A percentile compares a stretch with the other conserved stretches of the same genome.
Evolutionary conservation across 345 rosid genomes (phyloP).

Genomic region (Eucalyptus guilfoylei): DNA sequence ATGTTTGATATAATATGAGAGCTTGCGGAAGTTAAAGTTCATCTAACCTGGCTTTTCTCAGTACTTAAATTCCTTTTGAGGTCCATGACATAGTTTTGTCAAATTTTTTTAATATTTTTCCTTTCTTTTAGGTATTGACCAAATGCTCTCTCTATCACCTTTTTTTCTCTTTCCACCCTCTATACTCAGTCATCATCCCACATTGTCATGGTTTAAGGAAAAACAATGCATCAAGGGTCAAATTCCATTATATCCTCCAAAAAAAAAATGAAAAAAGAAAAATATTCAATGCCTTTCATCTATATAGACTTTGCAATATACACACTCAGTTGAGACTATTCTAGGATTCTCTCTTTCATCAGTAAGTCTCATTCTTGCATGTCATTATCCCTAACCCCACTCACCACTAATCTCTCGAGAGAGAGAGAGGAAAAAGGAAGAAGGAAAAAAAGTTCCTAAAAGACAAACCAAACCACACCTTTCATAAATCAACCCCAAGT

Average conservation of each 20-base stretch:
- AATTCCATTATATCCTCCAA: slow-evolving; percentile 4
- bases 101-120: background rate
- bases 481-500: slow-evolving; percentile 24
- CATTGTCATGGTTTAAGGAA: slow-evolving; percentile 3
- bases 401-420: slow-evolving; percentile 38
- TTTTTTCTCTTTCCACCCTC: background rate
- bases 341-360: slow-evolving; percentile 46
- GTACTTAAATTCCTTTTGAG: background rate
- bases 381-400: slow-evolving; percentile 60
- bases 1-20: background rate
- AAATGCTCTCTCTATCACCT: background rate
- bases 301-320: background rate
- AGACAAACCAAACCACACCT: slow-evolving; percentile 34
- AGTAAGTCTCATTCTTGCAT: slow-evolving; percentile 9
- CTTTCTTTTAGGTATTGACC: slow-evolving; percentile 47
- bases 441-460: slow-evolving; percentile 11
- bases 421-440: slow-evolving; percentile 7
- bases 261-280: background rate
- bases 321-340: slow-evolving; percentile 7
- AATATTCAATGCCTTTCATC: background rate
- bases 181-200: background rate
- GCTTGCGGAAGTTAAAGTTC: background rate
- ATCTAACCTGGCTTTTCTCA: background rate
- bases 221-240: slow-evolving; percentile 2
- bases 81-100: background rate